Base-by-base conservation (phyloP, 108 stramenopile species). In the Bacterosira constricta region DNA sequence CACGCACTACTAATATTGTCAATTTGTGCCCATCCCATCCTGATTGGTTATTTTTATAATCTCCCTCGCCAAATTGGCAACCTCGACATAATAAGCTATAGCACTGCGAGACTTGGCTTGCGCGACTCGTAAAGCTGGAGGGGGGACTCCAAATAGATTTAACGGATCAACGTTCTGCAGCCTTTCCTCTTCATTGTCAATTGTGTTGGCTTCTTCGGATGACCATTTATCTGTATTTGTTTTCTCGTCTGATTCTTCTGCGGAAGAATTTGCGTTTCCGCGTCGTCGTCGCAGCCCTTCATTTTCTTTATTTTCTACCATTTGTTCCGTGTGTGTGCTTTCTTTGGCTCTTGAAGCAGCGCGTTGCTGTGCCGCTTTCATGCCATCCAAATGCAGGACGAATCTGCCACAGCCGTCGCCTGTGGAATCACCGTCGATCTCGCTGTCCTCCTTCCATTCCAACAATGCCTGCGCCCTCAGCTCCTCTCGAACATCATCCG, bases 131-230 rank as follows among this genome's bases (percentile, higher is more conserved):
- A 82, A 52, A 34, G 77, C 71, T 27, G 81, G 72, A 36, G 81
- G 81, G 0, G 77, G 81, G 21, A 73, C 76, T 6, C 81, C 81
- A 51, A 82, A 82, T 13, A 82, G 55, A n/a, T 45, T 65, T 18
- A 82, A 37, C 11, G 81, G 81, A 39, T 82, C 59, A 3, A 44
- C 41, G 2, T 60, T 69, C n/a, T 50, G 59, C 34, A 62, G 42
- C 18, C 32, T 34, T 21, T 20, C 52, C 25, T 18, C 1, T 2
- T 10, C 35, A 0, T 36, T 32, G 1, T 58, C 54, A 6, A n/a
- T 17, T 39, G 37, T 4, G 25, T 35, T 39, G n/a, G n/a, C n/a
- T 30, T 25, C 18, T 53, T 73, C 77, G 8, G 66, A 13, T 11
- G 65, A 67, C 78, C 78, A 79, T 47, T 71, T 46, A 25, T 51